These are phyloP conservation scores for Metschnikowia dekortorum DNA, from an alignment of 805 yeast species.

Conservation along the genomic window DNA sequence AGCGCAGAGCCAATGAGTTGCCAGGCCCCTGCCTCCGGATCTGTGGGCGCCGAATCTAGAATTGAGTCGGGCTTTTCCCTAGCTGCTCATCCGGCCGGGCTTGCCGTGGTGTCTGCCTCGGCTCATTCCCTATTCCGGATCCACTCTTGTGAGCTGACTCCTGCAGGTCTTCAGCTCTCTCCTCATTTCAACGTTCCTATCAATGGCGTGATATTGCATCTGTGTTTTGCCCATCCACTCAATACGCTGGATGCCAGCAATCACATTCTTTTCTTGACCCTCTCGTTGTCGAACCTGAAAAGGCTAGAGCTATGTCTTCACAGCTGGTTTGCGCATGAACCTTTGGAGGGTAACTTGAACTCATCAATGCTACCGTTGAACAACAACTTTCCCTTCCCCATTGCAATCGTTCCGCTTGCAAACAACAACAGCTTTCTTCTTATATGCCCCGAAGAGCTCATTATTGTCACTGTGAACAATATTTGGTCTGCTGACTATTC, in stretches of 20 bases:
- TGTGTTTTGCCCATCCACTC: constrained; percentile 41
- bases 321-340: constrained; percentile 39
- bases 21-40: constrained; percentile 8
- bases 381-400: constrained; percentile 39
- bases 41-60: neutral
- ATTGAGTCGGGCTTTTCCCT: constrained; percentile 24
- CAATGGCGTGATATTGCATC: constrained; percentile 38
- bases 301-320: constrained; percentile 35
- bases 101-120: constrained; percentile 36
- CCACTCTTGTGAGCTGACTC: constrained; percentile 31
- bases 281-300: constrained; percentile 34
- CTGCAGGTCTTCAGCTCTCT: constrained; percentile 34
- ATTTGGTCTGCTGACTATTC: constrained; percentile 45
- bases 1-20: too few species aligned
- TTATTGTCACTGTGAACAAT: constrained; percentile 39
- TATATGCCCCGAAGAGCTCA: constrained; percentile 30
- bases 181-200: constrained; percentile 37
- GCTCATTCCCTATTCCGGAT: constrained; percentile 34
- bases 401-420: constrained; percentile 38
- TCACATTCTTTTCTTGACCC: constrained; percentile 31
- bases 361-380: constrained; percentile 38
- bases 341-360: constrained; percentile 24
- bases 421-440: constrained; percentile 35
- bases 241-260: constrained; percentile 19
- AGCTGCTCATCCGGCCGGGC: constrained; percentile 35